Evolutionary conservation across 2,329 filamentous ascomycete genomes (phyloP), one percentile per base, ranked within the genome.

Genomic region (Conoideocrella luteorostrata): DNA sequence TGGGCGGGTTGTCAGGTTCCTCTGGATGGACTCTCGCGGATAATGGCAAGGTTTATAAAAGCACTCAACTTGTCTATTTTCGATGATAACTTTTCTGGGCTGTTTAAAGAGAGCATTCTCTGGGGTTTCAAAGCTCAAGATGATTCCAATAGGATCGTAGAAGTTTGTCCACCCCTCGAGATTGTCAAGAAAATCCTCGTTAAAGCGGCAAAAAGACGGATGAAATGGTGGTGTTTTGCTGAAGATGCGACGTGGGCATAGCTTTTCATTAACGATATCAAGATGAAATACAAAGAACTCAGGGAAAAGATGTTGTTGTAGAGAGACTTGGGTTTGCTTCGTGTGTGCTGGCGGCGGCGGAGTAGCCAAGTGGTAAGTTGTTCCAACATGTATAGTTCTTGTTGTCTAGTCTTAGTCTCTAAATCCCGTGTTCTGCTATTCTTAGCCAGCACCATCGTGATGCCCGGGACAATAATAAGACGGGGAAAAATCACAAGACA

Each of bases 31-130:
- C 35, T 30, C 37, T 33, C 13, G 30, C 30, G 13, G 30, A 33
- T n/a, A 33, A 33, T 35, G 2, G 48, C 53, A 52, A 17, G 41
- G 46, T 20, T 54, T 55, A 18, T 51, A 54, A 44, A 54, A 54
- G 30, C 51, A 56, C 26, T 46, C 38, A n/a, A 26, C 45, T 30
- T 45, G n/a, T 11, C 44, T 10, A 9, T 51, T 29, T 29, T 29
- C 32, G 11, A 56, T 51, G 2, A 54, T 35, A 11, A 56, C 51
- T 11, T 50, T 54, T 2, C 5, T 48, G 1, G 50, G 55, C 11
- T 10, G 39, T 37, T 50, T 49, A 11, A 54, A 54, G 12, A 57
- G 51, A 2, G 48, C 50, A 24, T 57, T 50, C 24, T 52, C 18
- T 5, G 49, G 48, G 23, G 48, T 7, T 7, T 51, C 3, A 22